A percentile compares a stretch with the other conserved stretches of the same genome.
Evolutionary conservation across 352 stramenopile species (phyloP).

Genomic region (Pythium plurisporium): DNA sequence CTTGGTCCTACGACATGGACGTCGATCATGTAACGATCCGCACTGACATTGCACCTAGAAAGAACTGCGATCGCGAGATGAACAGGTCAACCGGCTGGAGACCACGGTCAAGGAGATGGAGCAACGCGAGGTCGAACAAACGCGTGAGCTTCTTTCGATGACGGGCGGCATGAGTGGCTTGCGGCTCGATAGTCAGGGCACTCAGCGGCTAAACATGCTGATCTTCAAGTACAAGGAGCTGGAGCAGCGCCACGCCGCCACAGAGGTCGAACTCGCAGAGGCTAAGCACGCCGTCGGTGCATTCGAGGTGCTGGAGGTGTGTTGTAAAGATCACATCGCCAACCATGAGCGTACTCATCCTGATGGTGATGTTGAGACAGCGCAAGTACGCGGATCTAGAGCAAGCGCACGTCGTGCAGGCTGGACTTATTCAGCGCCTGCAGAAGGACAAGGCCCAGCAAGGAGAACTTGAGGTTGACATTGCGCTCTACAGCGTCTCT

Average conservation of each 20-base stretch:
- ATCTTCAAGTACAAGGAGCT: constrained; percentile 65
- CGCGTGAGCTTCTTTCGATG: constrained; percentile 27
- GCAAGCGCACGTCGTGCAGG: constrained; percentile 65
- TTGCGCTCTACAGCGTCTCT: too few relatives aligned
- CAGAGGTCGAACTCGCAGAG: constrained; percentile 32
- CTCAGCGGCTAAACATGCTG: constrained; percentile 52
- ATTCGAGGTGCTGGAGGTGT: constrained; percentile 42
- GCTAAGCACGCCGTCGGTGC: constrained; percentile 27
- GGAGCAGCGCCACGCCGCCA: constrained; percentile 32
- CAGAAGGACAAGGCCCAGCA: constrained; percentile 60
- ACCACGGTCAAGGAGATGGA: constrained; percentile 26
- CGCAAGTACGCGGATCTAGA: constrained; percentile 51
- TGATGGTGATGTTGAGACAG: too few relatives aligned
- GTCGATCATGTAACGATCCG: not conserved
- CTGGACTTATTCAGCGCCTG: constrained; percentile 56
- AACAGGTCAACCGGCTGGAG: constrained; percentile 33
- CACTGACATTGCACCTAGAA: constrained; percentile 25
- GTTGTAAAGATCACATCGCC: not conserved
- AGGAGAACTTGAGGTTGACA: constrained; percentile 15
- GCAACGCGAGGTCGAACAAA: constrained; percentile 39
- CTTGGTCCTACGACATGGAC: not conserved
- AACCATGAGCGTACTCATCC: too few relatives aligned
- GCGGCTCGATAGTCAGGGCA: constrained; percentile 14
- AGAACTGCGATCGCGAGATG: constrained; percentile 44
- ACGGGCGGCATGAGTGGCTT: constrained; percentile 3